Evolutionary conservation across 2,329 filamentous ascomycete species (phyloP).

Genomic region (Botryotinia convoluta): DNA sequence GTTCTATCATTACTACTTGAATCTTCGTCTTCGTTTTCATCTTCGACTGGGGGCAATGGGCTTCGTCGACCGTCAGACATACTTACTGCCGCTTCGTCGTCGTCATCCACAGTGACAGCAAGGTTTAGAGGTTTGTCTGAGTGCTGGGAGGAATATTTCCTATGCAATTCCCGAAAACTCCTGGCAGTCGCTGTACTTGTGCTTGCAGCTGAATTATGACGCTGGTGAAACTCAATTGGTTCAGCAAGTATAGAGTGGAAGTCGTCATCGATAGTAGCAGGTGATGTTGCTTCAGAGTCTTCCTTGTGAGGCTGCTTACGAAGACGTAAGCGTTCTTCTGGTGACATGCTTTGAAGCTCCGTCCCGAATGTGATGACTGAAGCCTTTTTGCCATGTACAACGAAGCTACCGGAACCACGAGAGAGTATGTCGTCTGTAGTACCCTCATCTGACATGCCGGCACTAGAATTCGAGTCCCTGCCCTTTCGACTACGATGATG

Average conservation of each 20-base stretch:
- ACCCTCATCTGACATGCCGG: constrained; percentile 46
- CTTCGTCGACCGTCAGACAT: constrained; percentile 58
- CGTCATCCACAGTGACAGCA: constrained; percentile 41
- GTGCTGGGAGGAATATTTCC: constrained; percentile 54
- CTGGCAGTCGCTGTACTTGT: constrained; percentile 64
- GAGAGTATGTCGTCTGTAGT: constrained; percentile 65
- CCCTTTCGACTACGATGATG: constrained; percentile 73
- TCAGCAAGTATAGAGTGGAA: constrained; percentile 52
- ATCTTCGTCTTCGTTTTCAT: constrained; percentile 30
- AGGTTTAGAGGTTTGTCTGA: constrained; percentile 39
- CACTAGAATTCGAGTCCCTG: constrained; percentile 66
- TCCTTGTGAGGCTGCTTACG: constrained; percentile 52
- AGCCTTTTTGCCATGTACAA: constrained; percentile 95
- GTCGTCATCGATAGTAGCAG: constrained; percentile 43
- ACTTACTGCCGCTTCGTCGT: constrained; percentile 59
- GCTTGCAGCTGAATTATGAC: constrained; percentile 61
- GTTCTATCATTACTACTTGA: constrained; percentile 20
- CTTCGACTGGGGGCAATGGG: constrained; percentile 51
- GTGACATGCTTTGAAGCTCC: constrained; percentile 77
- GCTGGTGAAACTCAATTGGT: constrained; percentile 43
- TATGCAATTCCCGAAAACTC: constrained; percentile 63
- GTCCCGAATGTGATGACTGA: constrained; percentile 94
- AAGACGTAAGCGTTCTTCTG: constrained; percentile 68
- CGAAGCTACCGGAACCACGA: constrained; percentile 83
- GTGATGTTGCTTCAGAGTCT: constrained; percentile 34